Conservation (phyloP, 345 rosid species). For the Linum tenue region DNA sequence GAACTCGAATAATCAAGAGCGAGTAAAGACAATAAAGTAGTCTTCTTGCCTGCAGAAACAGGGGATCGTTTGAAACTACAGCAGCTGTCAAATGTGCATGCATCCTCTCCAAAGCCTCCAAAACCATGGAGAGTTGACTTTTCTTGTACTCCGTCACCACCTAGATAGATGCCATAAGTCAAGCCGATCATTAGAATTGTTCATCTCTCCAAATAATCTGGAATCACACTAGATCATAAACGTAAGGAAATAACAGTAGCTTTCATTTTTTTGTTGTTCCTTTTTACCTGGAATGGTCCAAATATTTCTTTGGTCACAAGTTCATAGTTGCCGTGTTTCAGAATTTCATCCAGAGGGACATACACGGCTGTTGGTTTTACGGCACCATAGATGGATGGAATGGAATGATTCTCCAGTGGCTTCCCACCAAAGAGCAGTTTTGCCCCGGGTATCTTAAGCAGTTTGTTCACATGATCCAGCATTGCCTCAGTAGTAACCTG, state of each 20-base stretch:
- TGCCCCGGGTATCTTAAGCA: slow-evolving; percentile 77
- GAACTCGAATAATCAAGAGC: background rate
- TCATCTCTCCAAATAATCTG: too few relatives aligned
- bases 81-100: slow-evolving; percentile 97
- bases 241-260: too few relatives aligned
- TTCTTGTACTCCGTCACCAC: slow-evolving; percentile 72
- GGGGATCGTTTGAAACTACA: slow-evolving; percentile 79
- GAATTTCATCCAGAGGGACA: slow-evolving; percentile 82
- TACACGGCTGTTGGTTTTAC: slow-evolving; percentile 77
- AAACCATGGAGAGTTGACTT: slow-evolving; percentile 67
- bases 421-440: slow-evolving; percentile 87
- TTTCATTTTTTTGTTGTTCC: background rate
- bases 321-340: slow-evolving; percentile 56
- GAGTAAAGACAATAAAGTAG: background rate
- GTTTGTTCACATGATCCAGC: slow-evolving; percentile 67
- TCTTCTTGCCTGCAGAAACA: slow-evolving; percentile 68
- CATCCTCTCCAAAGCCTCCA: slow-evolving; percentile 85
- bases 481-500: slow-evolving; percentile 84
- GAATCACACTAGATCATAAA: too few relatives aligned
- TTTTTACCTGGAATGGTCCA: slow-evolving; percentile 94
- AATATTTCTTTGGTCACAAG: slow-evolving; percentile 85
- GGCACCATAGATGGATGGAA: slow-evolving; percentile 87
- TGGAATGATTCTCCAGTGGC: slow-evolving; percentile 65
- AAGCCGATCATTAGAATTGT: too few relatives aligned
- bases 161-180: slow-evolving; percentile 21